These are phyloP conservation scores for Zygosaccharomyces pseudobailii DNA, from an alignment of 1,139 yeast species.

Conservation along the genomic window DNA sequence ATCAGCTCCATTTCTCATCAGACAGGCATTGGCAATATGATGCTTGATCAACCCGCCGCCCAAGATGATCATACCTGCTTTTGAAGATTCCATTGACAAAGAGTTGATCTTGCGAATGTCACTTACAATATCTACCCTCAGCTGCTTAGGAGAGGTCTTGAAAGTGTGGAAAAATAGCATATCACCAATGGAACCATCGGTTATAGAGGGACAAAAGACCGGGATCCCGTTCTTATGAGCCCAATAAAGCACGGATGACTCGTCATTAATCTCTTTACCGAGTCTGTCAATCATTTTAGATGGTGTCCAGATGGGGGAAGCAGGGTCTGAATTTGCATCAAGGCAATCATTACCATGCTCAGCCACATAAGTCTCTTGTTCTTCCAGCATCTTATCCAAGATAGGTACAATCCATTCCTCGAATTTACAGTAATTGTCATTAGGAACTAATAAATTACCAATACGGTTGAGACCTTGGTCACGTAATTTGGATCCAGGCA, in stretches of 20 bases:
- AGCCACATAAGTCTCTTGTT: conserved; percentile 68
- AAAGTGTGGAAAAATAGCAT: conserved; percentile 98
- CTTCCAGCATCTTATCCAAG: conserved; percentile 78
- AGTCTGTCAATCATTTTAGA: conserved; percentile 85
- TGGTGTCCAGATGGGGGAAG: conserved; percentile 82
- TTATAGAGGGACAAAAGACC: conserved; percentile 91
- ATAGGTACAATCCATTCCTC: conserved; percentile 99
- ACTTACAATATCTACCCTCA: conserved; percentile 85
- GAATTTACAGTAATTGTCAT: conserved; percentile 92
- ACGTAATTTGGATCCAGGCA: conserved; percentile 76
- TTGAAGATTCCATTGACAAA: conserved; percentile 91
- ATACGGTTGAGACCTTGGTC: conserved; percentile 97
- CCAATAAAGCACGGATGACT: conserved; percentile 93
- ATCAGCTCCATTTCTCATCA: conserved; percentile 99
- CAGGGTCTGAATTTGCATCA: conserved; percentile 44
- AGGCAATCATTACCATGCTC: conserved; percentile 45
- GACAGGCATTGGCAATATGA: conserved; percentile 94
- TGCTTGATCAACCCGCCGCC: conserved; percentile 98
- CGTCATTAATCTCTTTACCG: conserved; percentile 93
- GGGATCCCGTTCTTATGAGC: conserved; percentile 96
- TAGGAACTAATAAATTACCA: conserved; percentile 93
- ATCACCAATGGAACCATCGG: conserved; percentile 98
- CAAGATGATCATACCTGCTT: conserved; percentile 90
- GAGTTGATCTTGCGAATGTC: conserved; percentile 89
- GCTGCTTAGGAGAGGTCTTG: conserved; percentile 84